Evolutionary conservation across 306 rosid species (phyloP), one percentile per base, ranked within the genome.

Genomic region (Quercus wislizeni): DNA sequence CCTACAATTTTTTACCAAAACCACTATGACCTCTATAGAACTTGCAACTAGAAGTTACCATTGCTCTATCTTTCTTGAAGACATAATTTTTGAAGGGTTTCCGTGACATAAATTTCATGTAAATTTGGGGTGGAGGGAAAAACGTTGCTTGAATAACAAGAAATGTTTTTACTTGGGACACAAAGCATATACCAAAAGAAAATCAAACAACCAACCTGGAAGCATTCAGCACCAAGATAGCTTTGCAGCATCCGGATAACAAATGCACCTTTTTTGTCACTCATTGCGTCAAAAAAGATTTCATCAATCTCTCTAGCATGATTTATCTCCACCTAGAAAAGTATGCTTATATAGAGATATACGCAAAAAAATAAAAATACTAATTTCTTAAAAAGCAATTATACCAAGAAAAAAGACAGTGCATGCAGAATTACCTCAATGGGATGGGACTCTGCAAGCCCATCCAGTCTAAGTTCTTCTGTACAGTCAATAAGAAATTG

Each of bases 171-270:
- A 31, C 21, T 18, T 30, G 15, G 35, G 33, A 17, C 5, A 65
- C 33, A 43, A 25, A 30, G 49, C 78, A 31, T 1, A 69, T 20
- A 72, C 21, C 52, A 68, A 54, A 10, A 61, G 35, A 18, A 84
- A 61, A 78, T 17, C 21, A 54, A 81, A 78, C 41, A 74, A 86
- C 85, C 58, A 55, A 92, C 98, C 98, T 94, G 97, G 87, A 94
- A 94, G 85, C 79, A 38, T 76, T 90, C 90, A 9, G 97, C 97
- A 54, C 98, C 98, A 23, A 94, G 98, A 84, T 92, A 94, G 86
- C 97, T 94, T 74, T 94, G 97, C 74, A 94, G 89, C 98, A 94
- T 94, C 87, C 93, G 87, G 74, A 94, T 94, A 46, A 94, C 91
- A 77, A 93, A 87, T 79, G 98, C 98, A 73, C 98, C 98, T 89